These are phyloP conservation scores for Ambrosia trifida DNA, from an alignment of 129 eudicot genomes.

Conservation along the genomic window DNA sequence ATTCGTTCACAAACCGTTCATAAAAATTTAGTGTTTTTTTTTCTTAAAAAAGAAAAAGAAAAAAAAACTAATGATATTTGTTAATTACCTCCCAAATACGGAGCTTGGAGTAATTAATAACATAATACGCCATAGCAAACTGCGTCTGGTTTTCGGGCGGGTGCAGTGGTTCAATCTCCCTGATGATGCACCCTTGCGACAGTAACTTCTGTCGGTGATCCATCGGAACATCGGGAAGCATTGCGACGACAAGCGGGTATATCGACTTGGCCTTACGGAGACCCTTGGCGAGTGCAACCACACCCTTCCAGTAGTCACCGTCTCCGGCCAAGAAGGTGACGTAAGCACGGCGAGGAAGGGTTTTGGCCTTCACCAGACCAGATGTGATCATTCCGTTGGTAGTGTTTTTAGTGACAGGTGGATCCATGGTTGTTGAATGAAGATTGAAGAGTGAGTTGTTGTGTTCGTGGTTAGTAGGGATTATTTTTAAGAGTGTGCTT, in stretches of 20 bases:
- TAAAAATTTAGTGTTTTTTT: too few species aligned
- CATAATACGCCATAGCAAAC: slow-evolving; percentile 75
- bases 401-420: slow-evolving; percentile 13
- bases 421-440: slow-evolving; percentile 31
- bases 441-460: not conserved
- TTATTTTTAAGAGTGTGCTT: slow-evolving; percentile 5
- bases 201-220: slow-evolving; percentile 62
- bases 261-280: slow-evolving; percentile 57
- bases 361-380: slow-evolving; percentile 37
- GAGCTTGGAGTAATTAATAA: slow-evolving; percentile 79
- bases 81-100: slow-evolving; percentile 83
- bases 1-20: too few species aligned
- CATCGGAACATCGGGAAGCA: slow-evolving; percentile 76
- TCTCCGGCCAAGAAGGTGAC: slow-evolving; percentile 80
- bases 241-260: slow-evolving; percentile 75
- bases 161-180: slow-evolving; percentile 55
- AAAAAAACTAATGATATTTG: not conserved
- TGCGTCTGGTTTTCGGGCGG: slow-evolving; percentile 56
- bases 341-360: slow-evolving; percentile 53
- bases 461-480: slow-evolving; percentile 8
- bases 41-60: not conserved
- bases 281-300: slow-evolving; percentile 77
- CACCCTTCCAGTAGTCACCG: slow-evolving; percentile 70
- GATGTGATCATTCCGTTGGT: slow-evolving; percentile 10
- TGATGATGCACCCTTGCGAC: slow-evolving; percentile 69